phyloP scores from a whole-genome alignment of 352 stramenopile species.

The Pseudoperonospora humuli region DNA sequence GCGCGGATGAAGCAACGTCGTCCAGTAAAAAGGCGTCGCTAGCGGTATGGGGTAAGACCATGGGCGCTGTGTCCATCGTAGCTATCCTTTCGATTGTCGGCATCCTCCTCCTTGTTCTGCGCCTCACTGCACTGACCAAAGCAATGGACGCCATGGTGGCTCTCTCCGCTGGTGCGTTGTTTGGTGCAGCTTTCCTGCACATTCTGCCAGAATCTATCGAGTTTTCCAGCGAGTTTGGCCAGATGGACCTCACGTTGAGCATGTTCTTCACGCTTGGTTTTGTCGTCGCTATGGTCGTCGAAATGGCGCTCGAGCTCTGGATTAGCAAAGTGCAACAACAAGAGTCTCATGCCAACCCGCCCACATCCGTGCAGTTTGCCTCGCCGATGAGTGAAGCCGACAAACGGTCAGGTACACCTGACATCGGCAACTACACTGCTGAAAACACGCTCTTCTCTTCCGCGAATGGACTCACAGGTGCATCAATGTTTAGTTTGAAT shows the following conservation, averaged over 20 bases:
- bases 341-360: conserved; percentile 17
- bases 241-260: conserved; percentile 49
- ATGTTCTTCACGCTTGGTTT: conserved; percentile 60
- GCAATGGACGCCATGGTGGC: conserved; percentile 42
- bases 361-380: conserved; percentile 18
- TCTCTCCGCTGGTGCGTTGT: conserved; percentile 58
- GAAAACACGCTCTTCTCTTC: conserved; percentile 1
- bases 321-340: conserved; percentile 25
- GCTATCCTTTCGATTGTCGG: conserved; percentile 39
- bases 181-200: conserved; percentile 71
- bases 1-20: conserved; percentile 6
- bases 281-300: conserved; percentile 48
- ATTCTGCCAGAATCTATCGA: conserved; percentile 66
- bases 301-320: conserved; percentile 42
- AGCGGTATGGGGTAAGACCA: conserved; percentile 32
- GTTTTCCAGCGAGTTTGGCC: conserved; percentile 44
- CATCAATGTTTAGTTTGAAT: conserved; percentile 20
- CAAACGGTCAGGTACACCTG: conserved; percentile 20
- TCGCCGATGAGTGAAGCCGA: conserved; percentile 4
- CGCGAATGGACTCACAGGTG: conserved; percentile 11
- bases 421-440: conserved; percentile 13
- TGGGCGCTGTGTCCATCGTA: conserved; percentile 28
- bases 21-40: conserved; percentile 17
- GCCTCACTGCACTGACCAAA: conserved; percentile 17
- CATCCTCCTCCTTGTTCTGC: conserved; percentile 30